phyloP scores from a whole-genome alignment of 352 stramenopile genomes.

The Phytophthora litchii region DNA sequence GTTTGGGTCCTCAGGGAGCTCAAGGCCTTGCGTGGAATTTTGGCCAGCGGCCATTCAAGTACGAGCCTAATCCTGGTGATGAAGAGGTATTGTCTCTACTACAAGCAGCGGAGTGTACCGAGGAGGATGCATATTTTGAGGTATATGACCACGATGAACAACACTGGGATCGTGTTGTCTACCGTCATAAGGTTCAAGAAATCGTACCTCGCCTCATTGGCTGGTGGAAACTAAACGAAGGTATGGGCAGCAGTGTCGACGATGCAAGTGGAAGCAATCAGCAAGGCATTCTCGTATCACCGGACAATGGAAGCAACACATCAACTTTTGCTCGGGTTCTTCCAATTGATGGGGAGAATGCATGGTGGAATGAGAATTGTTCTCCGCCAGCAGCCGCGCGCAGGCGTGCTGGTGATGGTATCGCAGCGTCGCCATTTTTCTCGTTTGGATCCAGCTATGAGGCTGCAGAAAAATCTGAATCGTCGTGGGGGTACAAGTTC shows the following conservation, averaged over 20 bases:
- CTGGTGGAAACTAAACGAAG: conserved; percentile 74
- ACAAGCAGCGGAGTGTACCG: conserved; percentile 26
- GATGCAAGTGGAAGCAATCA: conserved; percentile 49
- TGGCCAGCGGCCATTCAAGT: conserved; percentile 64
- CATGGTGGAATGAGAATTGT: conserved; percentile 31
- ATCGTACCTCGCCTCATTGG: conserved; percentile 50
- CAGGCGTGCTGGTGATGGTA: conserved; percentile 33
- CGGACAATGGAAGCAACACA: not conserved
- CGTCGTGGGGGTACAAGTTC: conserved; percentile 73
- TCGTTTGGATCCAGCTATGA: conserved; percentile 27
- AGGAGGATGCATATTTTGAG: conserved; percentile 55
- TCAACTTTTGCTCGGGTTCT: conserved; percentile 4
- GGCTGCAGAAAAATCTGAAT: conserved; percentile 4
- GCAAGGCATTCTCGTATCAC: conserved; percentile 14
- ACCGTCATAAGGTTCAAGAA: conserved; percentile 69
- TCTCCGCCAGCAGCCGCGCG: conserved; percentile 34
- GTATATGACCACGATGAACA: conserved; percentile 59
- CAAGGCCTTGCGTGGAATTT: conserved; percentile 80
- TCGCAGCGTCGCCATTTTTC: conserved; percentile 20
- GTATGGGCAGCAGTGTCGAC: conserved; percentile 36
- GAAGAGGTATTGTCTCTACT: conserved; percentile 41
- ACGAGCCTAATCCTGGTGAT: conserved; percentile 28
- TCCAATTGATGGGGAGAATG: conserved; percentile 6
- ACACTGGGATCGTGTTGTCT: conserved; percentile 58
- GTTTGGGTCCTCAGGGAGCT: conserved; percentile 56